A percentile compares a stretch with the other conserved stretches of the same genome.
Conservation (phyloP, 129 eudicot species). For the Rutidosis leptorrhynchoides region DNA sequence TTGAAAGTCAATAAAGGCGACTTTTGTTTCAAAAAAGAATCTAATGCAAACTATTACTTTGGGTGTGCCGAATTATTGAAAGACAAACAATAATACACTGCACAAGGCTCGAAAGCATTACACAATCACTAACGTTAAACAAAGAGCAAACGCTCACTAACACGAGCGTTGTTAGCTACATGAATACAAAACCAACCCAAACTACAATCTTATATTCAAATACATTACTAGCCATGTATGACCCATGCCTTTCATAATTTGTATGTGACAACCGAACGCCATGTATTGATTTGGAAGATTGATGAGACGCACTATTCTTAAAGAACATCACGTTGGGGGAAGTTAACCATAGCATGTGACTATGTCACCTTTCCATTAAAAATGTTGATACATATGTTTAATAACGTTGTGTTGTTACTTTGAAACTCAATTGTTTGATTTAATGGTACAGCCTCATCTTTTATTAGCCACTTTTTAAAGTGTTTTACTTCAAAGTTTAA, state of each 20-base stretch:
- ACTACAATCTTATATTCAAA: no score
- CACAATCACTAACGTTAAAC: no score
- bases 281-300: background rate
- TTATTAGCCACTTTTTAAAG: background rate
- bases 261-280: background rate
- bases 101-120: no score
- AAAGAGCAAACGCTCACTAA: no score
- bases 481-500: background rate
- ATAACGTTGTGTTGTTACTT: background rate
- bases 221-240: background rate
- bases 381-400: background rate
- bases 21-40: background rate
- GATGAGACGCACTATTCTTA: background rate
- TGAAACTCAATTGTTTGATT: background rate
- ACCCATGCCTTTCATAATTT: background rate
- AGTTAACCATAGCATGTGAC: background rate
- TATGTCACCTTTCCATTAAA: background rate
- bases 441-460: background rate
- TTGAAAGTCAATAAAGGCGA: background rate
- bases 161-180: no score
- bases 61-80: background rate
- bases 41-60: background rate
- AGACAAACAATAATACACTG: no score
- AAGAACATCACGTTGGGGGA: background rate
- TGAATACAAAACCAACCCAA: no score